Base-by-base conservation (phyloP, 495 filamentous ascomycete species). In the Rostrohypoxylon terebratum region DNA sequence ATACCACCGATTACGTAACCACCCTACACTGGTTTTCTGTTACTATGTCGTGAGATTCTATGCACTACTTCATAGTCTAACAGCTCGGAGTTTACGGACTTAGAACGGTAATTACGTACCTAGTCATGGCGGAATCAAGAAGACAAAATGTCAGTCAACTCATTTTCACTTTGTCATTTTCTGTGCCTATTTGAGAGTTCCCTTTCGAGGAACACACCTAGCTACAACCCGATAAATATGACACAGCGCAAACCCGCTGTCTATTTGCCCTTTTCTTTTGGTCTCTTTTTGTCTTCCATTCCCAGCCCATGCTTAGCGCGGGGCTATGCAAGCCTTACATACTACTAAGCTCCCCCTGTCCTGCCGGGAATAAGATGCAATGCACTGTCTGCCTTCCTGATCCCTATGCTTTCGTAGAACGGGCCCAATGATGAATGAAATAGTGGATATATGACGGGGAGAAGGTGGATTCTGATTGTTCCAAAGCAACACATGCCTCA, bases 291-390 rank as follows among this genome's bases (percentile, higher is more conserved):
- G 25, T 42, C 38, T 71, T 38, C 20, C 31, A 38, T 33, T 20
- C 4, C 44, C 10, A 23, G 23, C n/a, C 33, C 20, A 55, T 64
- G 36, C 38, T 23, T 18, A 31, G 51, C 51, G 63, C 28, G 21
- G 59, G 18, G 38, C 13, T 68, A 68, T 68, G 64, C 64, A 68
- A 69, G 59, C 63, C 63, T 45, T 11, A 42, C 13, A 42, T 60
- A 33, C 59, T 60, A 33, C 59, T 67, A 20, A 18, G 47, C 50
- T 64, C 28, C 47, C 47, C 34, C 23, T 65, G 38, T 31, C 59
- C 36, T 59, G 21, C 50, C 55, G 58, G 44, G 59, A 67, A 62
- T 63, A 21, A 38, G 55, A 71, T 71, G 68, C 55, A 61, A 60
- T 60, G 36, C 54, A 61, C 11, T 42, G 38, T 40, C 42, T 55